Conservation (phyloP, 306 rosid species). For the Rosa chinensis region DNA sequence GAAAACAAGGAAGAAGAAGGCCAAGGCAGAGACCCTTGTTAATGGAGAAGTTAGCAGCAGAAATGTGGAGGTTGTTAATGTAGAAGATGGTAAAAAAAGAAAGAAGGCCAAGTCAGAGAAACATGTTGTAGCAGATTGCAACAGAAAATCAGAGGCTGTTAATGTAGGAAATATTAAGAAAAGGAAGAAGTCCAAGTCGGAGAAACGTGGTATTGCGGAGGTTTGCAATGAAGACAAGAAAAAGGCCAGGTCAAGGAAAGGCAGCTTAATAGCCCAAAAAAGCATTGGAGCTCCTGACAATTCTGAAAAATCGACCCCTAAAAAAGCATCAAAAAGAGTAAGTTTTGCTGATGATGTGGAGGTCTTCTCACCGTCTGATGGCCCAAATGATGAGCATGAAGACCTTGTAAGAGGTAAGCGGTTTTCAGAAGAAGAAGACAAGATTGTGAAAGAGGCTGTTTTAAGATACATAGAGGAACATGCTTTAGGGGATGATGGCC, state of each 20-base stretch:
- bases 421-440: slow-evolving; percentile 71
- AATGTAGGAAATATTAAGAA: slow-evolving; percentile 10
- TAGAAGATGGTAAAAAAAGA: slow-evolving; percentile 17
- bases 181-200: slow-evolving; percentile 6
- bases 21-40: neutral
- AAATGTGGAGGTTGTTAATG: neutral
- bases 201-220: slow-evolving; percentile 6
- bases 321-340: slow-evolving; percentile 42
- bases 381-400: slow-evolving; percentile 8
- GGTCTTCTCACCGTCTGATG: slow-evolving; percentile 31
- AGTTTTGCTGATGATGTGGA: slow-evolving; percentile 63
- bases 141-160: neutral
- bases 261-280: slow-evolving; percentile 17
- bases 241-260: slow-evolving; percentile 7
- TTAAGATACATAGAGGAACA: slow-evolving; percentile 46
- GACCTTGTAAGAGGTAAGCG: slow-evolving; percentile 50
- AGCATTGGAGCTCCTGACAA: neutral
- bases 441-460: slow-evolving; percentile 50
- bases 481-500: slow-evolving; percentile 60
- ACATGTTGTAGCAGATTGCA: neutral
- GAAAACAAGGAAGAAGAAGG: slow-evolving; percentile 20
- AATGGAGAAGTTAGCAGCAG: slow-evolving; percentile 1
- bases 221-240: slow-evolving; percentile 7
- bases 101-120: neutral
- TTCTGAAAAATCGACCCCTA: neutral